These are phyloP conservation scores for Paracoccidioides brasiliensis DNA, from an alignment of 2,329 filamentous ascomycete genomes.

Conservation along the genomic window DNA sequence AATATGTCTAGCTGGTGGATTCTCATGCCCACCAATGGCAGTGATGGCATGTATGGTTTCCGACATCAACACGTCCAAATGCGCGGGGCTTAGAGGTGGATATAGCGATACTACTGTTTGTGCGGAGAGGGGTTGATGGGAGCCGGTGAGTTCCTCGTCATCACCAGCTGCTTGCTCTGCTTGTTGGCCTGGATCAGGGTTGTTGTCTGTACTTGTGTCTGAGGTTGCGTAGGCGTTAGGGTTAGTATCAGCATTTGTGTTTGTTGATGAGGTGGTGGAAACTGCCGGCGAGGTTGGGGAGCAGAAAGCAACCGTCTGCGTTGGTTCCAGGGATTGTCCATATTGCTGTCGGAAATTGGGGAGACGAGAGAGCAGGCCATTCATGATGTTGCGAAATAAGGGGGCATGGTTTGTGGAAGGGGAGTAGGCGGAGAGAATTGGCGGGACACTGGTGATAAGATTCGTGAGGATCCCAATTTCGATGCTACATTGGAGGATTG, in stretches of 20 bases:
- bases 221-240: not conserved
- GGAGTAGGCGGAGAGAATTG: conserved; percentile 54
- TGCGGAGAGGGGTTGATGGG: conserved; percentile 21
- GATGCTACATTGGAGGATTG: conserved; percentile 88
- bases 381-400: conserved; percentile 69
- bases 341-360: conserved; percentile 44
- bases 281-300: conserved; percentile 6
- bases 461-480: conserved; percentile 83
- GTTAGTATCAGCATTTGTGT: not conserved
- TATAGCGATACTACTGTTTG: conserved; percentile 52
- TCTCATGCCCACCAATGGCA: conserved; percentile 89
- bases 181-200: not conserved
- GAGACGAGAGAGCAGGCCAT: conserved; percentile 63
- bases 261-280: not conserved
- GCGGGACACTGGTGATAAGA: conserved; percentile 70
- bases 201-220: not conserved
- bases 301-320: conserved; percentile 1
- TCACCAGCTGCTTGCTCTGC: not conserved
- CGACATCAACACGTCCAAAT: conserved; percentile 61
- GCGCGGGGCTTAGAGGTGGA: conserved; percentile 53
- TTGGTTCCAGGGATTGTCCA: conserved; percentile 14
- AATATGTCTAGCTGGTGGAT: conserved; percentile 86
- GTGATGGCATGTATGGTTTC: conserved; percentile 87
- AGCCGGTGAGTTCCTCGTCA: not conserved
- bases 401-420: conserved; percentile 61